phyloP scores from a whole-genome alignment of 768 basidiomycete species.

The Suillus lakei region DNA sequence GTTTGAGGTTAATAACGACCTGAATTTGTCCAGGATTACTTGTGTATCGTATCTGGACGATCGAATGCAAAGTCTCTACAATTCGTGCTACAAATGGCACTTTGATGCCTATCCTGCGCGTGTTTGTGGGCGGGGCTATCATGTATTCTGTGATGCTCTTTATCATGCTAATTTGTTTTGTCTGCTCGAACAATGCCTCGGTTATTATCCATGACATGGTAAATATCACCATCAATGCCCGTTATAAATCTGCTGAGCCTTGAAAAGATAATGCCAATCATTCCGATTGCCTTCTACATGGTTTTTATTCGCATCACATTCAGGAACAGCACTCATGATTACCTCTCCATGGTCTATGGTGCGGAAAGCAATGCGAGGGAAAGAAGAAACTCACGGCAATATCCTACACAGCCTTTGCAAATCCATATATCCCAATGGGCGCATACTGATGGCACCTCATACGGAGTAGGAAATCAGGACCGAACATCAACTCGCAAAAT shows the following conservation, averaged over 20 bases:
- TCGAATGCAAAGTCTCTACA: conserved; percentile 2
- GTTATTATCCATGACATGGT: conserved; percentile 13
- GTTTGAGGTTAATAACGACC: too few relatives aligned
- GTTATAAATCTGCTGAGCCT: not conserved
- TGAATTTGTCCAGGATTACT: conserved; percentile 1
- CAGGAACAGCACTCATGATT: conserved; percentile 4
- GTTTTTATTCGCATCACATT: conserved; percentile 27
- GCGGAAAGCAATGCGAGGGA: too few relatives aligned
- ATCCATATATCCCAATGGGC: not conserved
- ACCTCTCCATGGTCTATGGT: too few relatives aligned
- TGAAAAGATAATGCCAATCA: conserved; percentile 23
- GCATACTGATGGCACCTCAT: not conserved
- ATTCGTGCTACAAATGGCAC: not conserved
- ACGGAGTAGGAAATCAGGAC: too few relatives aligned
- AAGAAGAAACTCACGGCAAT: not conserved
- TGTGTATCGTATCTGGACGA: conserved; percentile 12
- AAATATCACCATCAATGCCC: not conserved
- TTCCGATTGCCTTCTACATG: conserved; percentile 31
- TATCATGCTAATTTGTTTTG: conserved; percentile 6
- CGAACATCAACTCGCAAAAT: too few relatives aligned
- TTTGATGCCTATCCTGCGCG: not conserved
- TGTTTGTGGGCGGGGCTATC: conserved; percentile 8
- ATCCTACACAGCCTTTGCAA: not conserved
- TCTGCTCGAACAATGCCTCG: conserved; percentile 5
- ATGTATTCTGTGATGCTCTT: conserved; percentile 11